Base-by-base conservation (phyloP, 2,329 filamentous ascomycete genomes). In the Sporothrix phasma region DNA sequence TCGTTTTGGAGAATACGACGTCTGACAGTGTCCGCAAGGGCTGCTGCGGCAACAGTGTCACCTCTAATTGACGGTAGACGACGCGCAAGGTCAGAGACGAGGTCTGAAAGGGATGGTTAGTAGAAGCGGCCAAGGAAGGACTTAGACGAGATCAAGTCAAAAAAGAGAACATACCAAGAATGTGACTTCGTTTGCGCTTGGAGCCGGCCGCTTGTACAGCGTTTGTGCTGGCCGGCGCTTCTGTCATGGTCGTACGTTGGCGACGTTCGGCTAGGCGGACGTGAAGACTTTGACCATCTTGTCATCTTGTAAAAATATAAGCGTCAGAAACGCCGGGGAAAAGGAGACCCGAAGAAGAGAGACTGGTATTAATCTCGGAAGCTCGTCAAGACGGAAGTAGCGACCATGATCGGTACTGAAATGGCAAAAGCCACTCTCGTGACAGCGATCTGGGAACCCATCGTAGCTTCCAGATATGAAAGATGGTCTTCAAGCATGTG, bases 1-100 rank as follows among this genome's bases (percentile, higher is more conserved):
- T 39, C 13, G 3, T 59, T 47, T 3, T 58, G 53, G 24, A 46
- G 22, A 24, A 66, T 62, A 2, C 26, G 59, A 1, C 43, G 46
- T 3, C 56, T 64, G 1, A 66, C 34, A 0, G 61, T 45, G 13
- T 68, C 66, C 11, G 58, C 64, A 37, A 68, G 39, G 3, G 62
- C 51, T 1, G 60, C 64, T 0, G 66, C 37, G 5, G 62, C 64
- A 1, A 66, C 39, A 4, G 56, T 61, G 34, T 68, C 67, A 11
- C 29, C 26, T 49, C 58, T 63, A 41, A 65, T 34, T 3, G 19
- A 11, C 2, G 66, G 64, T n/a, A 68, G 51, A 2, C 65, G 63
- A 6, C 37, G 59, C 39, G 62, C 51, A 7, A 68, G 56, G 11
- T 64, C 63, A 15, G 47, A 17, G 1, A 46, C 6, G 5, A 53